Evolutionary conservation across 371 early-diverging fungal genomes (phyloP).

Genomic region (Fennellomyces sp.): DNA sequence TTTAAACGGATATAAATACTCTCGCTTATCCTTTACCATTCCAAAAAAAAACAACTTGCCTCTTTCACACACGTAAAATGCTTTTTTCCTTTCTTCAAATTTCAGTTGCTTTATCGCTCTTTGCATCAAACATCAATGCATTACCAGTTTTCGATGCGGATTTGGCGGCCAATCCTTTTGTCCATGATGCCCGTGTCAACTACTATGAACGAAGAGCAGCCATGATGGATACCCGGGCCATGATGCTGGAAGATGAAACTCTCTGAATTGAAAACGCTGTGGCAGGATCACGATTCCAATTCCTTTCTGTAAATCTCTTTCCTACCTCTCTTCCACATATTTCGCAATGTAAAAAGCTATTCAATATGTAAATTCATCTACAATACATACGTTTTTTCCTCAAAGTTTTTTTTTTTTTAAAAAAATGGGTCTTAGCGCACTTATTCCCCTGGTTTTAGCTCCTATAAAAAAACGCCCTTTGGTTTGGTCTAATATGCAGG

Average conservation of each 20-base stretch:
- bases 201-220: conserved; percentile 2
- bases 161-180: conserved; percentile 18
- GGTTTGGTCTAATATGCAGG: not conserved
- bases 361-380: not conserved
- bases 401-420: not conserved
- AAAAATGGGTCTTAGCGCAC: not conserved
- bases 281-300: not conserved
- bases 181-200: conserved; percentile 9
- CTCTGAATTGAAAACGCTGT: not conserved
- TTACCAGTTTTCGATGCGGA: conserved; percentile 18
- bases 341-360: not conserved
- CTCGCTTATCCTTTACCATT: no score
- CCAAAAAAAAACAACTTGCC: no score
- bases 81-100: not conserved
- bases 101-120: not conserved
- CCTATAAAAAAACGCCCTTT: not conserved
- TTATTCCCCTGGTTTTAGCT: not conserved
- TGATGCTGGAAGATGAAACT: conserved; percentile 1
- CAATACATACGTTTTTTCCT: not conserved
- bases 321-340: not conserved
- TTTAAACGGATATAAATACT: not conserved
- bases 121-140: not conserved
- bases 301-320: not conserved
- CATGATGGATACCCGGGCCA: not conserved
- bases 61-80: not conserved